phyloP scores from a whole-genome alignment of 2,329 filamentous ascomycete genomes.

The Hypoxylon sp. region DNA sequence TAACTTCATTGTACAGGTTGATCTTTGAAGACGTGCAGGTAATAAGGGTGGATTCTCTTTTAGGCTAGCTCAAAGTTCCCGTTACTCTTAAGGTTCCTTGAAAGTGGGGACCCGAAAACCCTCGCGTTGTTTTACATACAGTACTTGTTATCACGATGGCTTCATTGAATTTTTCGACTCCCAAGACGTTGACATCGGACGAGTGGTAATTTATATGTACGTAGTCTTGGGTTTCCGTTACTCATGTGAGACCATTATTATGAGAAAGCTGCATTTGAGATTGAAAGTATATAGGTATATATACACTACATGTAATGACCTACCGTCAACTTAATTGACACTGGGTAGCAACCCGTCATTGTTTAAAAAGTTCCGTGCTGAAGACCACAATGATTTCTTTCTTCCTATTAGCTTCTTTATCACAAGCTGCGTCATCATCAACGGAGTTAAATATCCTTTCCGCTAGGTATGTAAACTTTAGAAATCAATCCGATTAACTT shows the following conservation, averaged over 20 bases:
- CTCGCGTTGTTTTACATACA: background rate
- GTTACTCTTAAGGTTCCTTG: constrained; percentile 28
- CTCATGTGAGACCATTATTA: background rate
- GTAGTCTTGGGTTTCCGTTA: background rate
- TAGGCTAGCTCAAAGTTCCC: constrained; percentile 27
- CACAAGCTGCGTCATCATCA: constrained; percentile 33
- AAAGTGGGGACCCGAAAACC: constrained; percentile 11
- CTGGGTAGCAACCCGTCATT: constrained; percentile 4
- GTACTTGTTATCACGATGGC: constrained; percentile 3
- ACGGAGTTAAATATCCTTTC: constrained; percentile 3
- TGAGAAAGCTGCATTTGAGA: background rate
- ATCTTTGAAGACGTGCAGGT: constrained; percentile 38
- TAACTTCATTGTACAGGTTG: constrained; percentile 46
- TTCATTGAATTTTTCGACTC: constrained; percentile 2
- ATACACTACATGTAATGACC: background rate
- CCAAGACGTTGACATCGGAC: background rate
- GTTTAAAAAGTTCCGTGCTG: constrained; percentile 13
- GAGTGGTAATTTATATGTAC: background rate
- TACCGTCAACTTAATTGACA: constrained; percentile 5
- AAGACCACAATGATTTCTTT: constrained; percentile 14
- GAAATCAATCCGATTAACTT: constrained; percentile 8
- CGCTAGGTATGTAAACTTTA: constrained; percentile 29
- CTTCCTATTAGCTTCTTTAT: constrained; percentile 4
- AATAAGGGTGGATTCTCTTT: constrained; percentile 35
- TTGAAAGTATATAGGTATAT: constrained; percentile 6